Percentiles rank a stretch among this genome's conserved stretches.
Evolutionary conservation across 257 asterid species (phyloP).

Genomic region (Ajuga chamaepitys): DNA sequence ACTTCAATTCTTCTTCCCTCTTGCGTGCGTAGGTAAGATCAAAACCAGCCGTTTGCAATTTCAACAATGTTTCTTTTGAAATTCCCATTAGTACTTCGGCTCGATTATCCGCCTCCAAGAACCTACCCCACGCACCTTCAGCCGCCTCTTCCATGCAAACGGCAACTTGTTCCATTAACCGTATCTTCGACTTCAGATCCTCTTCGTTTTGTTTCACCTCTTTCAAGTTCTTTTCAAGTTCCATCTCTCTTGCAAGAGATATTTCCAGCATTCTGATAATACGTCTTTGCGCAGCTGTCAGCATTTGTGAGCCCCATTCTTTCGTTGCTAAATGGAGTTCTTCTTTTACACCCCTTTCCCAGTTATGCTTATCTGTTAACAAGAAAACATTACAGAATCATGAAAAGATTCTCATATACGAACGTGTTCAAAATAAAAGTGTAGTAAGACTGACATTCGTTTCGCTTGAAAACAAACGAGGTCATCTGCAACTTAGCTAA

Average conservation of each 20-base stretch:
- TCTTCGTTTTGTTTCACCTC: conserved; percentile 68
- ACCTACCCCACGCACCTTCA: conserved; percentile 78
- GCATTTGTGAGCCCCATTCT: conserved; percentile 37
- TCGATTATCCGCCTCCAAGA: conserved; percentile 72
- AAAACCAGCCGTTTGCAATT: conserved; percentile 31
- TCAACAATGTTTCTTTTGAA: conserved; percentile 61
- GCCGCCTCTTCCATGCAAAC: conserved; percentile 87
- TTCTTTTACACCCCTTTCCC: conserved; percentile 33
- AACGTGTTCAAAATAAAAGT: background rate
- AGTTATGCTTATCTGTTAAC: conserved; percentile 40
- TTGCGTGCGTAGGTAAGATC: conserved; percentile 23
- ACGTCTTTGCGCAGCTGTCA: conserved; percentile 45
- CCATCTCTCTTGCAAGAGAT: conserved; percentile 66
- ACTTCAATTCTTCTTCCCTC: conserved; percentile 37
- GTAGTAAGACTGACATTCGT: conserved; percentile 48
- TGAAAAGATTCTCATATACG: background rate
- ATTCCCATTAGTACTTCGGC: conserved; percentile 74
- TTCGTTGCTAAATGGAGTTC: conserved; percentile 21
- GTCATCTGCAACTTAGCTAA: conserved; percentile 78
- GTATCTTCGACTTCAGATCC: conserved; percentile 52
- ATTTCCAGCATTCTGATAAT: conserved; percentile 67
- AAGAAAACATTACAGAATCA: background rate
- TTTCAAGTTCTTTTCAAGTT: conserved; percentile 63
- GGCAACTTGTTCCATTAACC: conserved; percentile 67
- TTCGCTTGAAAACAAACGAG: conserved; percentile 50